These are phyloP conservation scores for Arthrobotrys iridis DNA, from an alignment of 2,329 filamentous ascomycete species.

Conservation along the genomic window DNA sequence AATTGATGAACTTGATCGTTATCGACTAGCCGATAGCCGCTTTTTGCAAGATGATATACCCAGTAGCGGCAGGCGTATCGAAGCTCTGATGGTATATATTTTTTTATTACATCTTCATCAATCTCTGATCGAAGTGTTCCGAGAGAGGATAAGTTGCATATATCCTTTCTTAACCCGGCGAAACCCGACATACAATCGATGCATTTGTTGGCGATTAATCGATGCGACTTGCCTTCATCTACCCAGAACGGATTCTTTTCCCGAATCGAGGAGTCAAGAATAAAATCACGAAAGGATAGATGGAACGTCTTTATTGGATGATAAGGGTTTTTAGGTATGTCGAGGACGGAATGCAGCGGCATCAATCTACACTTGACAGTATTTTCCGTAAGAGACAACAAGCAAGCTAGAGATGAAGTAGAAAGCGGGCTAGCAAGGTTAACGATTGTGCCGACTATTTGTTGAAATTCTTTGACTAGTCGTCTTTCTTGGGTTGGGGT, in stretches of 20 bases:
- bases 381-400: conserved; percentile 4
- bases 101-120: too few relatives aligned
- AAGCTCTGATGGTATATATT: conserved; percentile 58
- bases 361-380: not conserved
- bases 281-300: conserved; percentile 31
- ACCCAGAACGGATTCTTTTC: conserved; percentile 16
- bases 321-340: not conserved
- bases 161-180: not conserved
- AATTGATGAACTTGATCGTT: not conserved
- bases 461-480: conserved; percentile 8
- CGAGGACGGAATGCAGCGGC: conserved; percentile 19
- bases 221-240: conserved; percentile 19
- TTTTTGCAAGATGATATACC: conserved; percentile 59
- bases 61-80: conserved; percentile 61
- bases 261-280: not conserved
- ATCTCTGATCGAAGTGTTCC: conserved; percentile 56
- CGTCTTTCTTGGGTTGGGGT: not conserved
- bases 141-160: not conserved
- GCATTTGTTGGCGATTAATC: not conserved
- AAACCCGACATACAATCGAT: not conserved
- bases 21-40: not conserved
- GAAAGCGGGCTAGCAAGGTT: conserved; percentile 27
- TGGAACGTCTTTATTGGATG: conserved; percentile 20
- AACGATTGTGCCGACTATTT: conserved; percentile 31
- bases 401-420: not conserved